These are phyloP conservation scores for Blastobotrys chiropterorum DNA, from an alignment of 805 yeast genomes.

Conservation along the genomic window DNA sequence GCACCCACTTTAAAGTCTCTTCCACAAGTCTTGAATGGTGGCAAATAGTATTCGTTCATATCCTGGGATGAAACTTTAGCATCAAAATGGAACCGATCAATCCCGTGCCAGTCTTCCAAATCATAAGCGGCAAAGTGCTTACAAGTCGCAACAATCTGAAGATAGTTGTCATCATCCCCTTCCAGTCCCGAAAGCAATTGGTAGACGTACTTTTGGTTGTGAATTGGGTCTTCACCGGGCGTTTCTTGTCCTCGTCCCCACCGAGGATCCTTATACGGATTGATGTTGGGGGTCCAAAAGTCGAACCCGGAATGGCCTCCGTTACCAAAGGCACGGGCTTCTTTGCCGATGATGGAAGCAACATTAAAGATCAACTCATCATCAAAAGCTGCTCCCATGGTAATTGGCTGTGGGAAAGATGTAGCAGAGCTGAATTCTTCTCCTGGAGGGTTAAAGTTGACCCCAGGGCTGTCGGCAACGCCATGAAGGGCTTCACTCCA, in stretches of 20 bases:
- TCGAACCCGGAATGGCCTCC: conserved; percentile 9
- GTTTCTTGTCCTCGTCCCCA: conserved; percentile 18
- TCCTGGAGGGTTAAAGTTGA: conserved; percentile 2
- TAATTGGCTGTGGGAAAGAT: conserved; percentile 12
- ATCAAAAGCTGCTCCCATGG: conserved; percentile 9
- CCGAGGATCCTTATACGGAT: conserved; percentile 10
- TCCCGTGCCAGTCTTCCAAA: conserved; percentile 10
- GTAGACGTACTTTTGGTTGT: conserved; percentile 5
- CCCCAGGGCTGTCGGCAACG: conserved; percentile 9
- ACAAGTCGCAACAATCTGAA: conserved; percentile 11
- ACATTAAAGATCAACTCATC: conserved; percentile 6
- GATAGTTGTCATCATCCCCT: conserved; percentile 6
- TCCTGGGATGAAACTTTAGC: conserved; percentile 11
- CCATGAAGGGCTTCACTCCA: conserved; percentile 16
- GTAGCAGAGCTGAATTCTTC: conserved; percentile 6
- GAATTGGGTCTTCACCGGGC: conserved; percentile 13
- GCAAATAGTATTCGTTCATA: conserved; percentile 11
- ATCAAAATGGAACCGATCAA: conserved; percentile 6
- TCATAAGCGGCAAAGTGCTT: conserved; percentile 15
- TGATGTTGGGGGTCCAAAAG: conserved; percentile 14
- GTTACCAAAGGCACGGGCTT: conserved; percentile 13
- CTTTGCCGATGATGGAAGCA: conserved; percentile 8
- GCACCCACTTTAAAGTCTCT: conserved; percentile 10
- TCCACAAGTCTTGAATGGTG: conserved; percentile 9
- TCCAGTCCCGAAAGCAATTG: conserved; percentile 8